Evolutionary conservation across 148 eudicot genomes (phyloP).

Genomic region (Rhododendron henanense): DNA sequence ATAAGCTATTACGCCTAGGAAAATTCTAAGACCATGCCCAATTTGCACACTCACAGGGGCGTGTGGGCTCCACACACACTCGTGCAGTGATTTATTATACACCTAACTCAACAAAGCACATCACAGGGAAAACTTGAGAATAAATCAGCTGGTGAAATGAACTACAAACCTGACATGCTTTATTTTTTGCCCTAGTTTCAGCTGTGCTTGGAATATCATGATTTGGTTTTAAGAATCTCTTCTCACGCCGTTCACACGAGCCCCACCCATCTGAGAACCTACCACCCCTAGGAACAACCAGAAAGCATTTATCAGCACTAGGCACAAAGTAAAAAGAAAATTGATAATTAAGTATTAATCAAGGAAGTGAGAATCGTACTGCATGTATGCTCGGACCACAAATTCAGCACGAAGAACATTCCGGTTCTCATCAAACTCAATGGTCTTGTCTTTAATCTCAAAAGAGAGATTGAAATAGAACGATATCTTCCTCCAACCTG

Average conservation of each 20-base stretch:
- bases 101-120: background rate
- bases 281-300: constrained; percentile 63
- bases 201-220: constrained; percentile 97
- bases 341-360: background rate
- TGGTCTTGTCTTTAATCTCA: constrained; percentile 87
- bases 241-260: constrained; percentile 90
- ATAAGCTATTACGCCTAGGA: background rate
- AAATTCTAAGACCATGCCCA: too few species aligned
- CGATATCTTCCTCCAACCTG: constrained; percentile 99
- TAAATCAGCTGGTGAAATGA: background rate
- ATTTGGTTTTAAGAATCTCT: constrained; percentile 81
- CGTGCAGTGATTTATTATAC: background rate
- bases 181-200: constrained; percentile 96
- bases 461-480: constrained; percentile 85
- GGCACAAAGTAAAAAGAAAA: background rate
- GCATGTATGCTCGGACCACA: constrained; percentile 83
- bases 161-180: constrained; percentile 81
- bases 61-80: too few species aligned
- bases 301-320: background rate
- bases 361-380: constrained; percentile 42
- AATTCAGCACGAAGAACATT: constrained; percentile 96
- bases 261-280: constrained; percentile 99
- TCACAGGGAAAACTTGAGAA: background rate
- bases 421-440: constrained; percentile 82
- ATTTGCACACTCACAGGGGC: too few species aligned